Percentiles rank a stretch among this genome's conserved stretches.
These are phyloP conservation scores for Melastoma candidum DNA, from an alignment of 441 rosid species.

Conservation along the genomic window DNA sequence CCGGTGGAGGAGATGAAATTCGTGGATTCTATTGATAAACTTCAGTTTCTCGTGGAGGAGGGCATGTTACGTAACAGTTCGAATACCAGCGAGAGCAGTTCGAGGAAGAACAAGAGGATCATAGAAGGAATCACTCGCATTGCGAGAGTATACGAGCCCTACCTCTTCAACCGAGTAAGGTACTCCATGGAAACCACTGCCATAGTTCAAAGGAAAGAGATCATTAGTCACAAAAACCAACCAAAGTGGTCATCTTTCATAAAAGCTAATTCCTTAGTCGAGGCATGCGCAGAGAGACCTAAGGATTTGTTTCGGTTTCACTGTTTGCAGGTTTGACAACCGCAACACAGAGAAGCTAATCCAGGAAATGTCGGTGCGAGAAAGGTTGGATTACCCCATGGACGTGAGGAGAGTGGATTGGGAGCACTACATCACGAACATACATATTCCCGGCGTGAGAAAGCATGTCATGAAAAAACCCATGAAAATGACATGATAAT, in stretches of 20 bases:
- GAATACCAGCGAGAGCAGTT: not conserved
- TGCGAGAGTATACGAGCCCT: constrained; percentile 16
- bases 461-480: constrained; percentile 7
- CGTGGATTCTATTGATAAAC: constrained; percentile 3
- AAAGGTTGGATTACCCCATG: not conserved
- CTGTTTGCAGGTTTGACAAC: constrained; percentile 7
- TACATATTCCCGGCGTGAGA: constrained; percentile 9
- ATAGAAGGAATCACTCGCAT: not conserved
- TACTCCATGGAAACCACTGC: not conserved
- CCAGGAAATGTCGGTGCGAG: not conserved
- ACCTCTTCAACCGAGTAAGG: constrained; percentile 14
- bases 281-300: no score
- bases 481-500: no score
- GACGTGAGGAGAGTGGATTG: constrained; percentile 8
- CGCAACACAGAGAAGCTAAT: constrained; percentile 6
- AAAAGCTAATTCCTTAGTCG: no score
- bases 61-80: not conserved
- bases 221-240: no score
- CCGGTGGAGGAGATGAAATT: constrained; percentile 6
- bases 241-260: no score
- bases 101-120: no score
- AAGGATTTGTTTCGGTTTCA: no score
- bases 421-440: constrained; percentile 7
- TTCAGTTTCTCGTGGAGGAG: constrained; percentile 1
- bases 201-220: no score